Evolutionary conservation across 1,284 basidiomycete genomes (phyloP).

Genomic region (Leucocoprinus gongylophorus): DNA sequence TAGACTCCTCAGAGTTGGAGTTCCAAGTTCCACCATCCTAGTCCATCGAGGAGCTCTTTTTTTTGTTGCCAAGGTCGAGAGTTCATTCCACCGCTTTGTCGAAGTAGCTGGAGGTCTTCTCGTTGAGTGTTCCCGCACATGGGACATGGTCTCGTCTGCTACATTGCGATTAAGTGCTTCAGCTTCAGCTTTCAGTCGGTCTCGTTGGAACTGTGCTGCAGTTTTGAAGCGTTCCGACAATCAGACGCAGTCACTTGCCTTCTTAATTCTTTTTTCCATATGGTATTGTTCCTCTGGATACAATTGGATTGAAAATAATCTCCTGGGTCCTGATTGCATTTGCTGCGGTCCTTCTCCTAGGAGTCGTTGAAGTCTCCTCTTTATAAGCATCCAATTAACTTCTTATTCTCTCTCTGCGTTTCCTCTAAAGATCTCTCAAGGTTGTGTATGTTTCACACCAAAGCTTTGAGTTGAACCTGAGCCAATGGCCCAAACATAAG

Average conservation of each 20-base stretch:
- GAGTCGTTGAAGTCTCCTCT: not conserved
- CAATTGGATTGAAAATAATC: conserved; percentile 4
- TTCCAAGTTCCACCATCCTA: conserved; percentile 26
- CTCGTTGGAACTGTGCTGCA: conserved; percentile 27
- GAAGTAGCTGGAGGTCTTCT: conserved; percentile 35
- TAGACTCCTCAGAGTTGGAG: conserved; percentile 14
- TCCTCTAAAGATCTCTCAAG: conserved; percentile 8
- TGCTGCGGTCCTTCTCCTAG: conserved; percentile 5
- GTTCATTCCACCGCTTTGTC: conserved; percentile 41
- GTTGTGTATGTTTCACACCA: not conserved
- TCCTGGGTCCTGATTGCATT: conserved; percentile 10
- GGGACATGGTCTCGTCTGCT: conserved; percentile 32
- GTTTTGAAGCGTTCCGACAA: not conserved
- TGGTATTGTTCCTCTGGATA: conserved; percentile 17
- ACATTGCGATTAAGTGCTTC: conserved; percentile 23
- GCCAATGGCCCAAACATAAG: not conserved
- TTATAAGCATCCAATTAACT: conserved; percentile 10
- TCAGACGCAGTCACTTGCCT: conserved; percentile 12
- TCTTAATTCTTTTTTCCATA: conserved; percentile 19
- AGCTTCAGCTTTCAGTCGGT: conserved; percentile 34
- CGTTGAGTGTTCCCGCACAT: conserved; percentile 31
- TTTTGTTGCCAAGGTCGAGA: conserved; percentile 39
- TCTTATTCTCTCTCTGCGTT: conserved; percentile 10
- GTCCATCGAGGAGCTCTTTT: conserved; percentile 35
- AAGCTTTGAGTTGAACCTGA: not conserved